Evolutionary conservation across 768 basidiomycete genomes (phyloP).

Genomic region (Collybiopsis confluens): DNA sequence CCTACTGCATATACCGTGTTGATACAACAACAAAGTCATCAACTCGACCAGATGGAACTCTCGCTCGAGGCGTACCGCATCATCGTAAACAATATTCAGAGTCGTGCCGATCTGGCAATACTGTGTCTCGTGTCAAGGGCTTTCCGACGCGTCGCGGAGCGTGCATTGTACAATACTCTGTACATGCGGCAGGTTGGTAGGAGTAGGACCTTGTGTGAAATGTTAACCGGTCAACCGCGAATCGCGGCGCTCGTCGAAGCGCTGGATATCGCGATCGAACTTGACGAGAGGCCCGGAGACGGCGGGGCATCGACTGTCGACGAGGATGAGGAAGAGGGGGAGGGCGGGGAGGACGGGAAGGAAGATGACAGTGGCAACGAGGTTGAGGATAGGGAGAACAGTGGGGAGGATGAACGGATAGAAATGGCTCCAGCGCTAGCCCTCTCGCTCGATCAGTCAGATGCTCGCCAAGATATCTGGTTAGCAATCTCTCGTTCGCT

Average conservation of each 20-base stretch:
- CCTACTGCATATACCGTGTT: background rate
- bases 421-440: background rate
- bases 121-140: constrained; percentile 56
- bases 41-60: constrained; percentile 44
- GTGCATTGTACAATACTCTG: constrained; percentile 56
- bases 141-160: constrained; percentile 53
- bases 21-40: no score
- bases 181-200: constrained; percentile 36
- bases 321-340: constrained; percentile 10
- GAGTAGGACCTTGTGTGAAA: constrained; percentile 40
- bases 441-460: background rate
- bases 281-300: constrained; percentile 25
- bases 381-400: constrained; percentile 11
- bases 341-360: constrained; percentile 1
- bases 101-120: constrained; percentile 48
- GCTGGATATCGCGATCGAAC: constrained; percentile 42
- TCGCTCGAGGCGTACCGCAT: constrained; percentile 56
- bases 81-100: constrained; percentile 49
- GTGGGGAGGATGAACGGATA: constrained; percentile 2
- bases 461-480: constrained; percentile 42
- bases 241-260: constrained; percentile 50
- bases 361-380: constrained; percentile 13
- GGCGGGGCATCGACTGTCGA: constrained; percentile 15
- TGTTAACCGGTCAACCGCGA: constrained; percentile 41
- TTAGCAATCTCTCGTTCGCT: constrained; percentile 44